Conservation (phyloP, 2,329 filamentous ascomycete genomes). For the Neoascochyta sp. region DNA sequence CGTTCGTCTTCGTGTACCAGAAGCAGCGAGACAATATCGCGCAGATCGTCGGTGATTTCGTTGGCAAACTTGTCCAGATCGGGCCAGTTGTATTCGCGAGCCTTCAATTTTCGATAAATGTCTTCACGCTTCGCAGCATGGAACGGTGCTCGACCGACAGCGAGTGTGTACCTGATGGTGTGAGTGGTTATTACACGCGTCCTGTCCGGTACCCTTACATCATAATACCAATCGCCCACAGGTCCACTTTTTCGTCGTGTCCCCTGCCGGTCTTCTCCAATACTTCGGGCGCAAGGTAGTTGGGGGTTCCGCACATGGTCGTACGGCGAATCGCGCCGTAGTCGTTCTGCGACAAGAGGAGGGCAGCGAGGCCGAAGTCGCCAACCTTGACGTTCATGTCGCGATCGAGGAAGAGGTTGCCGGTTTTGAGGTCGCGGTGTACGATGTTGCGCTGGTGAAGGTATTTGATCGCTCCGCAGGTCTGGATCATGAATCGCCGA, state of each 20-base stretch:
- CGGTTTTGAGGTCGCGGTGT: slow-evolving; percentile 95
- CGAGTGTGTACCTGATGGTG: slow-evolving; percentile 75
- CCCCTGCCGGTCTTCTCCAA: slow-evolving; percentile 90
- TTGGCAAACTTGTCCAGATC: slow-evolving; percentile 61
- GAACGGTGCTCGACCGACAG: slow-evolving; percentile 93
- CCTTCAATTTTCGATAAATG: slow-evolving; percentile 67
- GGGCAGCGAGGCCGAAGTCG: slow-evolving; percentile 90
- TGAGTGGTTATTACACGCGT: slow-evolving; percentile 20
- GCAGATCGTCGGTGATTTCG: slow-evolving; percentile 70
- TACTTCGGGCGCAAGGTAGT: slow-evolving; percentile 97
- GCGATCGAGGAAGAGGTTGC: slow-evolving; percentile 91
- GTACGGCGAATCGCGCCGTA: slow-evolving; percentile 76
- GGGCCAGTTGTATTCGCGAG: slow-evolving; percentile 78
- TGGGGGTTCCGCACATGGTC: slow-evolving; percentile 93
- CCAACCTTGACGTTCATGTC: slow-evolving; percentile 98
- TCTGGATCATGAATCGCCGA: slow-evolving; percentile 87
- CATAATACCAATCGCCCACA: slow-evolving; percentile 97
- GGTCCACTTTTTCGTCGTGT: slow-evolving; percentile 95
- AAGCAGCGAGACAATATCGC: slow-evolving; percentile 73
- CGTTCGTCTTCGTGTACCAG: slow-evolving; percentile 71
- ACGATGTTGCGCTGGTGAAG: slow-evolving; percentile 95
- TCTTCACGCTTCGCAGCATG: slow-evolving; percentile 87
- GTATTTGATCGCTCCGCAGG: slow-evolving; percentile 96
- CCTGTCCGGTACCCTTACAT: slow-evolving; percentile 55
- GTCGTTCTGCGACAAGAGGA: slow-evolving; percentile 87